A percentile compares a stretch with the other conserved stretches of the same genome.
Evolutionary conservation across 176 grass and related monocot species (phyloP).

Genomic region (Microstegium vimineum): DNA sequence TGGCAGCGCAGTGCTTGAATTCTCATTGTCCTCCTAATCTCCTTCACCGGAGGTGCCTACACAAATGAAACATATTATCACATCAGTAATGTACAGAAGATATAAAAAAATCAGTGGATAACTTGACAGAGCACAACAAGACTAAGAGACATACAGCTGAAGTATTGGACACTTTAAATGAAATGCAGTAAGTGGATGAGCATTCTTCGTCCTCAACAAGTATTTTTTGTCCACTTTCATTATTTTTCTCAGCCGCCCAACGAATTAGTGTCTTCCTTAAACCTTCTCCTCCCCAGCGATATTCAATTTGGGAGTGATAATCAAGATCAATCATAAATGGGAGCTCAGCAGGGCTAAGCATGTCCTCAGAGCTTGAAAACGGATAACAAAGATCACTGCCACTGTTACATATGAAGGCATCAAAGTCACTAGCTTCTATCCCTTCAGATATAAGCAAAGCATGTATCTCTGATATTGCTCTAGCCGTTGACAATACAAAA

Average conservation of each 20-base stretch:
- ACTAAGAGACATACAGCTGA: constrained; percentile 46
- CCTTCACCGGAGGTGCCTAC: constrained; percentile 75
- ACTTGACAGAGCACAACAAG: neutral
- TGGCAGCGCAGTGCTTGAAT: constrained; percentile 81
- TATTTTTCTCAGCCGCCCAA: constrained; percentile 64
- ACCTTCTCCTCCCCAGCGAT: constrained; percentile 82
- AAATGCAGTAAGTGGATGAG: constrained; percentile 67
- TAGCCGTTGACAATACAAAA: constrained; percentile 63
- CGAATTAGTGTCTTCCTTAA: constrained; percentile 73
- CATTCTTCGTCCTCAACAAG: constrained; percentile 58
- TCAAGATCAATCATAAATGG: constrained; percentile 70
- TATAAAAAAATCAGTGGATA: neutral
- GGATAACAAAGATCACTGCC: constrained; percentile 80
- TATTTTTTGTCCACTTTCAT: constrained; percentile 45
- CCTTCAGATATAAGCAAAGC: constrained; percentile 43
- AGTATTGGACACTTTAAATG: constrained; percentile 68
- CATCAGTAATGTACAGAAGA: neutral
- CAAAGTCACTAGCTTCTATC: constrained; percentile 67
- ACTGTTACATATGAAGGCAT: constrained; percentile 90
- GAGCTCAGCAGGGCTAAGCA: constrained; percentile 59
- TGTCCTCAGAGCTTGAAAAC: constrained; percentile 62
- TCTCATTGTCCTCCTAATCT: constrained; percentile 73
- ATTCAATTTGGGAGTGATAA: constrained; percentile 89
- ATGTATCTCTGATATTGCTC: constrained; percentile 60
- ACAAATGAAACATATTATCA: constrained; percentile 19